A percentile compares a stretch with the other conserved stretches of the same genome.
These are phyloP conservation scores for Cercospora sp. DNA, from an alignment of 2,329 filamentous ascomycete genomes.

Conservation along the genomic window DNA sequence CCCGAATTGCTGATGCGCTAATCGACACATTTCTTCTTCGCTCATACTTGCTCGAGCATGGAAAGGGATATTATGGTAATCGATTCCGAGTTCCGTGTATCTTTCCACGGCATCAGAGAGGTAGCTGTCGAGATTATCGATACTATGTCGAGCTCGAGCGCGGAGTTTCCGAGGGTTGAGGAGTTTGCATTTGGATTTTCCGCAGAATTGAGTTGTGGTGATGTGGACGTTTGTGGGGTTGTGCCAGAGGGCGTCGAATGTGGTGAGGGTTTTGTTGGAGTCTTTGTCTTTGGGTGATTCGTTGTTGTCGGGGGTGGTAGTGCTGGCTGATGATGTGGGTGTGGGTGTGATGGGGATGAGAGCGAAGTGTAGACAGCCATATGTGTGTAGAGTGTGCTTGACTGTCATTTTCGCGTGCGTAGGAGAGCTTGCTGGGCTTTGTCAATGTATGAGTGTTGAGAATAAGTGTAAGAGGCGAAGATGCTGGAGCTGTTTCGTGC, in stretches of 20 bases:
- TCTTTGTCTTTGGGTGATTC: not conserved
- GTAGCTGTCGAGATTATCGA: not conserved
- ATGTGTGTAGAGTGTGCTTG: not conserved
- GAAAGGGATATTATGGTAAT: not conserved
- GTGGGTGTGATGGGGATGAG: not conserved
- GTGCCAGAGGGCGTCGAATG: not conserved
- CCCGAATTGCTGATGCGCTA: not conserved
- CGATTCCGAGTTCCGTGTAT: not conserved
- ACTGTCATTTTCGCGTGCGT: not conserved
- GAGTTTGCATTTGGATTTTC: not conserved
- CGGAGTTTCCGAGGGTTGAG: not conserved
- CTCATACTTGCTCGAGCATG: not conserved
- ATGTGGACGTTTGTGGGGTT: not conserved
- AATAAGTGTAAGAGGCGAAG: not conserved
- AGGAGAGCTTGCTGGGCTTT: not conserved
- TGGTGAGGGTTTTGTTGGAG: not conserved
- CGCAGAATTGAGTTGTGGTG: not conserved
- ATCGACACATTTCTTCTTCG: not conserved
- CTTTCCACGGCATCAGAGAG: not conserved
- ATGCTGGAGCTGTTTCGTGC: not conserved
- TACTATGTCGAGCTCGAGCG: not conserved
- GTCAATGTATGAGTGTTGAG: not conserved
- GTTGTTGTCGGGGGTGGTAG: not conserved
- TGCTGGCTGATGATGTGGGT: not conserved
- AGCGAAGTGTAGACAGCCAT: not conserved